Evolutionary conservation across 345 rosid species (phyloP).

Genomic region (Pugionium cornutum): DNA sequence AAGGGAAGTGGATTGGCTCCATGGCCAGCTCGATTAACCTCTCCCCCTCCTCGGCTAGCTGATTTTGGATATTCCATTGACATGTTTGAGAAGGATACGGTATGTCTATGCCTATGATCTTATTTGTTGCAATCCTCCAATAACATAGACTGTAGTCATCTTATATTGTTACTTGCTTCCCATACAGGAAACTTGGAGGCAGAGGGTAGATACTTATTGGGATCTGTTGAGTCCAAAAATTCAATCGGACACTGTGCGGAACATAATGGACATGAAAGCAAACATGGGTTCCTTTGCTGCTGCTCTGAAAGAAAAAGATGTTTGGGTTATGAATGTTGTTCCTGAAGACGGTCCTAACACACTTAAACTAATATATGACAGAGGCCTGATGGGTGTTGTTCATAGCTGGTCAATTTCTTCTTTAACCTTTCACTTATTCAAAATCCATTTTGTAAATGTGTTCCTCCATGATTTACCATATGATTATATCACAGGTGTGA

Average conservation of each 20-base stretch:
- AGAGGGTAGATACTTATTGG: constrained; percentile 72
- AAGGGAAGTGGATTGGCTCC: constrained; percentile 88
- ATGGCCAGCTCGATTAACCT: constrained; percentile 84
- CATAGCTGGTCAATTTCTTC: constrained; percentile 65
- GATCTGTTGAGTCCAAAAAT: constrained; percentile 70
- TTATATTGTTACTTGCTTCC: background rate
- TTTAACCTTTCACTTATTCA: background rate
- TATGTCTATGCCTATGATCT: constrained; percentile 29
- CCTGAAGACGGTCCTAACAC: constrained; percentile 78
- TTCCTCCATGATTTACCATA: background rate
- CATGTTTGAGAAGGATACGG: constrained; percentile 83
- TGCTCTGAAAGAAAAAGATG: constrained; percentile 63
- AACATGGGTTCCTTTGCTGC: constrained; percentile 83
- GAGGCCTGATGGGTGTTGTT: constrained; percentile 68
- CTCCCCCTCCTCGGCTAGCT: constrained; percentile 80
- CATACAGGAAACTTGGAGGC: constrained; percentile 65
- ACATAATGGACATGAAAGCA: constrained; percentile 95
- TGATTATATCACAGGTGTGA: constrained; percentile 60
- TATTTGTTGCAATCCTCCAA: background rate
- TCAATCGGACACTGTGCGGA: constrained; percentile 63
- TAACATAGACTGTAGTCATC: too few species aligned
- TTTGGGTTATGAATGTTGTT: constrained; percentile 87
- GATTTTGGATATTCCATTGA: constrained; percentile 77
- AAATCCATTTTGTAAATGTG: background rate
- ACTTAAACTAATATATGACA: constrained; percentile 69